These are phyloP conservation scores for Grigorovia humatica DNA, from an alignment of 805 yeast genomes.

Conservation along the genomic window DNA sequence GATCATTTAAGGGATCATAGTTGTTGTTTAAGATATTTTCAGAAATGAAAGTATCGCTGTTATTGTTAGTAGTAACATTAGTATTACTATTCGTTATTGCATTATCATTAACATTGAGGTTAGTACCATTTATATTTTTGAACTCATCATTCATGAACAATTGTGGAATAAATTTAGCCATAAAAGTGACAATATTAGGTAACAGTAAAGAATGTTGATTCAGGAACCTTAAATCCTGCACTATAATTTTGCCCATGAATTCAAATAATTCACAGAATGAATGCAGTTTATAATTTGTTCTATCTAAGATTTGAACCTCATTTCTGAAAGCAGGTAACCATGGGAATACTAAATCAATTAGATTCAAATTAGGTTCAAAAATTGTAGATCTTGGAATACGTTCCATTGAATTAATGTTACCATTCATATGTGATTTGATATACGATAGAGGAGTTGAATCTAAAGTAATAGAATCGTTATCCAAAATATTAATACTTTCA, in stretches of 20 bases:
- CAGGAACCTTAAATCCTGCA: conserved; percentile 25
- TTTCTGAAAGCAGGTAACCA: conserved; percentile 23
- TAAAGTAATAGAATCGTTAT: conserved; percentile 11
- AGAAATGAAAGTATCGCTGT: background rate
- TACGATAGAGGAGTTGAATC: conserved; percentile 5
- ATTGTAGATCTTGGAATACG: conserved; percentile 13
- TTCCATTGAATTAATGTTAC: conserved; percentile 4
- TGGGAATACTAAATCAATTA: conserved; percentile 21
- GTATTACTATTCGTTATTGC: background rate
- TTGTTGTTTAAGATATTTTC: background rate
- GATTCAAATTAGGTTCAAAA: conserved; percentile 18
- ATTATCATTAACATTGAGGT: background rate
- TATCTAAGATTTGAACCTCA: conserved; percentile 20
- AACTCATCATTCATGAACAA: conserved; percentile 18
- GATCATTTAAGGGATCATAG: background rate
- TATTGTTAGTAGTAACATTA: conserved; percentile 1
- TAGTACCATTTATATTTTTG: conserved; percentile 2
- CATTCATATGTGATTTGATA: conserved; percentile 5
- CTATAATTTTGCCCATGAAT: conserved; percentile 20
- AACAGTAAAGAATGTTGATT: conserved; percentile 17
- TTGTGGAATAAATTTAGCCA: conserved; percentile 23
- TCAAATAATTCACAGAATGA: conserved; percentile 27
- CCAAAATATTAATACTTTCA: conserved; percentile 15
- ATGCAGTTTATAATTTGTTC: conserved; percentile 25
- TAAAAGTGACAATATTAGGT: conserved; percentile 21